Evolutionary conservation across 2,329 filamentous ascomycete species (phyloP), one percentile per base, ranked within the genome.

Genomic region (Diaporthe sp.): DNA sequence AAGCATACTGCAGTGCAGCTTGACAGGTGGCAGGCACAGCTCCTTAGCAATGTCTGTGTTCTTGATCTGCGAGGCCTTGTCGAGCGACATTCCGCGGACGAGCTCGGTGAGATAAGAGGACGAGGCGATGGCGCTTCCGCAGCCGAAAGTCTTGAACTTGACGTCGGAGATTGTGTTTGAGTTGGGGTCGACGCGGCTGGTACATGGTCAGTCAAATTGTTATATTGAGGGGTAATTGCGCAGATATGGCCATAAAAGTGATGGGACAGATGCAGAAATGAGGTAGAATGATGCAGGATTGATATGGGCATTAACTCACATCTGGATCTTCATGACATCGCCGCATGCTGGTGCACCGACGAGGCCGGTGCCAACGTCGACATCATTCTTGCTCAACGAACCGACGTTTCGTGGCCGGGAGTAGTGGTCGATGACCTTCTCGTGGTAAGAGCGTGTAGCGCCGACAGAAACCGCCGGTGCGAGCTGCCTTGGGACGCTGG

Each of bases 1-100:
- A 78, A 97, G 89, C 94, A 97, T 97, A 68, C 94, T 96, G 89
- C 95, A 97, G 85, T 97, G 95, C 64, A 97, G 93, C 87, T 97
- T 97, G 68, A 97, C 95, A 76, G 95, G 95, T 47, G 95, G 95
- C 81, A 97, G 85, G 82, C 95, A 97, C 74, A 98, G 88, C 86
- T 99, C 97, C 88, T 97, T 97, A 50, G 97, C 97, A 82, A 99
- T 99, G 86, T 99, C 96, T 4, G 96, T 98, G 86, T 99, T 99
- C 87, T 95, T 93, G 80, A 99, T 94, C 86, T 94, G 93, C 72
- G 92, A 92, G 45, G 97, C 97, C 83, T 99, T 95, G 80, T 99
- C 97, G 78, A 99, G 86, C 19, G 93, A 97, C 96, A 98, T 99
- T 76, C 97, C 97, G 77, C 95, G 91, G 77, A 99, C 96, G 75